phyloP scores from a whole-genome alignment of 2,329 filamentous ascomycete species.

The Aspergillus viridinutans region DNA sequence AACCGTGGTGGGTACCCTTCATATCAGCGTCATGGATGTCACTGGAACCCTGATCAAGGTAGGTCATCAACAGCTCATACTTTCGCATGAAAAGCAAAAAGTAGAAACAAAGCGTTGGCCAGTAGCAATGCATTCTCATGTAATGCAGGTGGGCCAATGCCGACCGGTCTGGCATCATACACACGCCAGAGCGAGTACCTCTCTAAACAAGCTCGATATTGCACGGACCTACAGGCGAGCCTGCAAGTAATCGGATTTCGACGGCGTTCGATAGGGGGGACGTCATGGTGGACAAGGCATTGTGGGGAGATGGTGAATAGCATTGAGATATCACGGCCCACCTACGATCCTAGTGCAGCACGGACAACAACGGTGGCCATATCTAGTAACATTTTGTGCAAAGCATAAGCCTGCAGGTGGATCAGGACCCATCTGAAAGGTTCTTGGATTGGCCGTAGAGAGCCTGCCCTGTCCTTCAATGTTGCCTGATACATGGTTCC shows the following conservation, averaged over 20 bases:
- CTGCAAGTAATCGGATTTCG: slow-evolving; percentile 10
- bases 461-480: slow-evolving; percentile 8
- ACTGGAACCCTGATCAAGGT: slow-evolving; percentile 7
- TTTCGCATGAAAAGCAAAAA: slow-evolving; percentile 9
- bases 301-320: slow-evolving; percentile 6
- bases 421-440: slow-evolving; percentile 10
- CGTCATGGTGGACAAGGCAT: slow-evolving; percentile 16
- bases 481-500: neutral
- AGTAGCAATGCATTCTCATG: slow-evolving; percentile 8
- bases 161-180: slow-evolving; percentile 6
- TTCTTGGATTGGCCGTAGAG: slow-evolving; percentile 8
- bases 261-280: slow-evolving; percentile 8
- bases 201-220: slow-evolving; percentile 7
- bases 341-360: neutral
- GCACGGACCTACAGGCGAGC: slow-evolving; percentile 11
- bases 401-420: slow-evolving; percentile 13
- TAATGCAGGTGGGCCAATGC: slow-evolving; percentile 7
- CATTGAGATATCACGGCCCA: neutral
- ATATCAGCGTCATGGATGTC: slow-evolving; percentile 9
- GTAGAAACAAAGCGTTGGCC: slow-evolving; percentile 15
- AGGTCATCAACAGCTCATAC: slow-evolving; percentile 4
- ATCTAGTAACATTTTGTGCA: slow-evolving; percentile 10
- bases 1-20: slow-evolving; percentile 11
- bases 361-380: slow-evolving; percentile 2
- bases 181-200: neutral